Base-by-base conservation (phyloP, 2,329 filamentous ascomycete species). In the Apiospora aurea region DNA sequence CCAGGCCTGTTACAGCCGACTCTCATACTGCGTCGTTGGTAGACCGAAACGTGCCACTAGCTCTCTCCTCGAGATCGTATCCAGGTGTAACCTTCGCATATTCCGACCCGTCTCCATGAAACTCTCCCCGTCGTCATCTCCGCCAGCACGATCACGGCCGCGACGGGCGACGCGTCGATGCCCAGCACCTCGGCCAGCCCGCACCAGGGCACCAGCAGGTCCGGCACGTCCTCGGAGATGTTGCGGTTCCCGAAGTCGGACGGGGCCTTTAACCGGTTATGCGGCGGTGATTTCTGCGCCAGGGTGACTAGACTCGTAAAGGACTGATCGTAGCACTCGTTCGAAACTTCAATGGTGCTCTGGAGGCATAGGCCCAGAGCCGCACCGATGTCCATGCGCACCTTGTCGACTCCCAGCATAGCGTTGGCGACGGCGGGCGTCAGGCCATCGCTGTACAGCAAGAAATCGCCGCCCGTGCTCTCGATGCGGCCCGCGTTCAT, bases 401-500 rank as follows among this genome's bases (percentile, higher is more conserved):
- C 76, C 11, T 46, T 47, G 68, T 78, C 77, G 16, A 78, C 72
- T 1, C 74, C 75, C 2, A 71, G 43, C 73, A 77, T 77, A 13
- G 76, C 77, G 53, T 72, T 70, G 26, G 74, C 73, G 14, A 76
- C 75, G 18, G 74, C 71, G 6, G 69, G 73, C 1, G 75, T 75
- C 13, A 76, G 74, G 16, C 75, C 75, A 7, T 76, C 73, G n/a
- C 69, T 70, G 69, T 76, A 76, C 11, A 78, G 53, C 13, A 75
- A 57, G 49, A 78, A 78, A 46, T 75, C 75, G 16, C 77, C 77
- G 1, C 11, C 73, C 0, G 77, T 78, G 69, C 71, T 76, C 69
- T 78, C 77, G 41, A 78, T 78, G 34, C 77, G 76, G 16, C 77
- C 77, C 4, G 74, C 76, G 67, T 78, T 78, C 75, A 78, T 75